Evolutionary conservation across 495 filamentous ascomycete species (phyloP), one percentile per base, ranked within the genome.

Genomic region (Staphylotrichum tortipilum): DNA sequence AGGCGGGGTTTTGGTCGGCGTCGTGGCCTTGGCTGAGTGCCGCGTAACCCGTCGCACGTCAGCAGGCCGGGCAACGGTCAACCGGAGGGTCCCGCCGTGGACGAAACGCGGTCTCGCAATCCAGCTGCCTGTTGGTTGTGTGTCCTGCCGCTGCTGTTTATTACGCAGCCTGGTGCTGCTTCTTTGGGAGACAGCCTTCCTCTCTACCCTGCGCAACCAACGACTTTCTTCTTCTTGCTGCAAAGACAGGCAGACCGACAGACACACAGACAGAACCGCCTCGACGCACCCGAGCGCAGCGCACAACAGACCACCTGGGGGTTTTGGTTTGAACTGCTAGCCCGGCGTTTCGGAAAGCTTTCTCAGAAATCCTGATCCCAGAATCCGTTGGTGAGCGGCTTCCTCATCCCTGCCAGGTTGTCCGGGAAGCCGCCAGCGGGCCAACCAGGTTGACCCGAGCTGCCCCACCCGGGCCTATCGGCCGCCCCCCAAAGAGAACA

Each of bases 401-500:
- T 12, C 17, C 26, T 1, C 2, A 26, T 5, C 38, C 38, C 48
- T 43, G 38, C 29, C 38, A 7, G 4, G 48, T 44, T 50, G 49
- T 35, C 42, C 29, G n/a, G 33, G 49, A 51, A 44, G 49, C 49
- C 9, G 33, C 39, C 31, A 39, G 33, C 5, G n/a, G n/a, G 21
- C 49, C 49, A 52, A 52, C 45, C 49, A 33, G 23, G 31, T 12
- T 10, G 31, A 36, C 30, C 48, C 49, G 40, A 37, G 26, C 4
- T 45, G n/a, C 34, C 41, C 42, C 48, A 45, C 49, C 33, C 24
- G 49, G 29, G 15, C 41, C 26, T 8, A 12, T 39, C 41, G 42
- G 33, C 34, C 34, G 41, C 49, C 42, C n/a, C n/a, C n/a, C n/a
- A n/a, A 52, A 44, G 45, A 45, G 38, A 35, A 38, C 42, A 46